Percentiles rank a stretch among this genome's conserved stretches.
Evolutionary conservation across 306 rosid species (phyloP).

Genomic region (Luffa aegyptiaca): DNA sequence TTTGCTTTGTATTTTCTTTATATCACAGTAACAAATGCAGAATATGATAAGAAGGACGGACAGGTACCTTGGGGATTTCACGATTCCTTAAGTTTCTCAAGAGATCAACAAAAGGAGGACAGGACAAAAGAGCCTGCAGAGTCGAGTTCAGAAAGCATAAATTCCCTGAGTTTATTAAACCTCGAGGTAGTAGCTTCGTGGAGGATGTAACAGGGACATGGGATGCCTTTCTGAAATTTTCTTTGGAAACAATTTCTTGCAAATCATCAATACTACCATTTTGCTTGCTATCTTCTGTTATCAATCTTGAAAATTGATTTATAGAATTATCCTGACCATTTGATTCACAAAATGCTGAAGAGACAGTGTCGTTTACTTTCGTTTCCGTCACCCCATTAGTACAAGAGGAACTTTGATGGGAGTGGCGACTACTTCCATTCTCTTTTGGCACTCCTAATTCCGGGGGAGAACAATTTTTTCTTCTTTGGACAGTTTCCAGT

Average conservation of each 20-base stretch:
- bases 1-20: background rate
- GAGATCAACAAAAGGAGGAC: constrained; percentile 76
- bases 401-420: constrained; percentile 5
- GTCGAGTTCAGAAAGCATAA: constrained; percentile 86
- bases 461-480: constrained; percentile 13
- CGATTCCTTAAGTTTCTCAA: constrained; percentile 53
- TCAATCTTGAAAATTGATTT: constrained; percentile 40
- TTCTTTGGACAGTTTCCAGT: constrained; percentile 19
- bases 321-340: constrained; percentile 23
- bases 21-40: background rate
- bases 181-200: constrained; percentile 52
- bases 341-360: constrained; percentile 11
- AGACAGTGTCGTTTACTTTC: background rate
- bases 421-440: constrained; percentile 34
- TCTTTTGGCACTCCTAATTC: constrained; percentile 23
- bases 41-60: background rate
- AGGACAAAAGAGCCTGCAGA: constrained; percentile 82
- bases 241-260: constrained; percentile 16
- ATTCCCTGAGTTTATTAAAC: constrained; percentile 78
- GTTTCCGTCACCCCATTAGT: constrained; percentile 24
- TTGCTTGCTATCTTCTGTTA: constrained; percentile 19
- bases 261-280: constrained; percentile 25
- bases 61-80: constrained; percentile 54
- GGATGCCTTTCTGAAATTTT: constrained; percentile 27
- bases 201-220: constrained; percentile 28